Evolutionary conservation across 73 alveolate species (phyloP).

Genomic region (Stentor coeruleus): DNA sequence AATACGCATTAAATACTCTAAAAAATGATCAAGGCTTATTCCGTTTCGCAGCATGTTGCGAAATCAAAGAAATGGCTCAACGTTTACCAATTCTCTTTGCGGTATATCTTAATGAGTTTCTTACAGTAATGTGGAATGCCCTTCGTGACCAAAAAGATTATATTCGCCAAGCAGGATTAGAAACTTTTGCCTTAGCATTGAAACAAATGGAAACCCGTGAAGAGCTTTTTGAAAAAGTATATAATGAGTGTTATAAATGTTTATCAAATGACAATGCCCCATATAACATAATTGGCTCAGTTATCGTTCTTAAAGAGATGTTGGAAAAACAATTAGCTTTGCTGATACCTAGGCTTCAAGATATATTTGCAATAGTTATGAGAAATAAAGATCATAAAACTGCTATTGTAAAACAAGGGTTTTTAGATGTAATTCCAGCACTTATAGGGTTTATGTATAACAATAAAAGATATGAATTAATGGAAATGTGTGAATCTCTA

Average conservation of each 20-base stretch:
- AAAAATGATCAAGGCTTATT: not conserved
- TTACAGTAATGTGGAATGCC: slow-evolving; percentile 16
- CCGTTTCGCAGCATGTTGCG: slow-evolving; percentile 14
- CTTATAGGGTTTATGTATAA: not conserved
- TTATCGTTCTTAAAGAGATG: not conserved
- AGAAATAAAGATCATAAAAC: slow-evolving; percentile 31
- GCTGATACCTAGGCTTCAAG: not conserved
- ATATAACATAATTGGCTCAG: not conserved
- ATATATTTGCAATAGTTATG: slow-evolving; percentile 1
- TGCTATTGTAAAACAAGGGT: slow-evolving; percentile 10
- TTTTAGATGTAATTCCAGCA: slow-evolving; percentile 33
- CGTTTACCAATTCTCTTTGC: slow-evolving; percentile 15
- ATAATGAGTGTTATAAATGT: not conserved
- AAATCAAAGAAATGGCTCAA: slow-evolving; percentile 26
- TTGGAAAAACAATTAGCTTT: not conserved
- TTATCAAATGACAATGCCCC: not conserved
- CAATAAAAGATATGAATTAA: not conserved
- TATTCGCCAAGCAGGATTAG: slow-evolving; percentile 14
- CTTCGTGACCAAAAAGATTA: slow-evolving; percentile 11
- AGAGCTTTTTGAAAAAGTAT: slow-evolving; percentile 22
- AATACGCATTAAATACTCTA: slow-evolving; percentile 20
- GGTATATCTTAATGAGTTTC: slow-evolving; percentile 13
- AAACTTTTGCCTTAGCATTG: slow-evolving; percentile 8
- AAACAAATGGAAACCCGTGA: not conserved
- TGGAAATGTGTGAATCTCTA: not conserved